phyloP scores from a whole-genome alignment of 352 stramenopile species.

The Phytophthora pisi region DNA sequence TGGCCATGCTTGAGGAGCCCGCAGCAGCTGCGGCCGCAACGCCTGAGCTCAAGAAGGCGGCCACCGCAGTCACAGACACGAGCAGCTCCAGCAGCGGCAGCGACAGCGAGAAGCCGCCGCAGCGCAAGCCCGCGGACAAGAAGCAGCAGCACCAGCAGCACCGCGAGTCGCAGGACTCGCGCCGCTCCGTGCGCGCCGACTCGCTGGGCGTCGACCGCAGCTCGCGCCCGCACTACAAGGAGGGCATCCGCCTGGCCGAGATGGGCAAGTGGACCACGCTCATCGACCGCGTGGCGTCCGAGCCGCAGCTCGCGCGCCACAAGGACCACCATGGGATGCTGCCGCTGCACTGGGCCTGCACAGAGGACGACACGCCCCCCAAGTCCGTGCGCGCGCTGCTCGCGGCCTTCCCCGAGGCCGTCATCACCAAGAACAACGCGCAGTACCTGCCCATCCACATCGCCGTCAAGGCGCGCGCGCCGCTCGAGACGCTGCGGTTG shows the following conservation, averaged over 20 bases:
- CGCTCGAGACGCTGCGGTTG: constrained; percentile 56
- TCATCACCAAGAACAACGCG: constrained; percentile 83
- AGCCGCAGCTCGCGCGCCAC: constrained; percentile 74
- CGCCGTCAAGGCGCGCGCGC: constrained; percentile 64
- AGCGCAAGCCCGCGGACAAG: constrained; percentile 3
- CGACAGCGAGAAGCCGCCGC: constrained; percentile 19
- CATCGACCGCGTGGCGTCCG: constrained; percentile 54
- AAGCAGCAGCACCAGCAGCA: constrained; percentile 8
- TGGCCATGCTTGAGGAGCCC: constrained; percentile 22
- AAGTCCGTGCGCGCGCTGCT: constrained; percentile 67
- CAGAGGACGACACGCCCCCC: constrained; percentile 74
- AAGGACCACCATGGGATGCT: constrained; percentile 88
- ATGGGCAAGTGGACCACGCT: constrained; percentile 82
- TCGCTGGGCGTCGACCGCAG: constrained; percentile 43
- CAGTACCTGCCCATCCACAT: constrained; percentile 88
- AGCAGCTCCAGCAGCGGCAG: constrained; percentile 32
- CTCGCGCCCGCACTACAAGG: constrained; percentile 73
- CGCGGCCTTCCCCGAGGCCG: constrained; percentile 71
- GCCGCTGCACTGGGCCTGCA: constrained; percentile 85
- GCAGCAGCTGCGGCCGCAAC: constrained; percentile 11
- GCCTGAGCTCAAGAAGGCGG: constrained; percentile 33
- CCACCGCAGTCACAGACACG: constrained; percentile 29
- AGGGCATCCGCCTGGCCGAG: constrained; percentile 80
- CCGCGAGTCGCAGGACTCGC: constrained; percentile 18
- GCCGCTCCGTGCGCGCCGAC: constrained; percentile 26